Percentiles rank a stretch among this genome's conserved stretches.
Conservation (phyloP, 73 alveolate genomes). For the Blepharisma japonicum region DNA sequence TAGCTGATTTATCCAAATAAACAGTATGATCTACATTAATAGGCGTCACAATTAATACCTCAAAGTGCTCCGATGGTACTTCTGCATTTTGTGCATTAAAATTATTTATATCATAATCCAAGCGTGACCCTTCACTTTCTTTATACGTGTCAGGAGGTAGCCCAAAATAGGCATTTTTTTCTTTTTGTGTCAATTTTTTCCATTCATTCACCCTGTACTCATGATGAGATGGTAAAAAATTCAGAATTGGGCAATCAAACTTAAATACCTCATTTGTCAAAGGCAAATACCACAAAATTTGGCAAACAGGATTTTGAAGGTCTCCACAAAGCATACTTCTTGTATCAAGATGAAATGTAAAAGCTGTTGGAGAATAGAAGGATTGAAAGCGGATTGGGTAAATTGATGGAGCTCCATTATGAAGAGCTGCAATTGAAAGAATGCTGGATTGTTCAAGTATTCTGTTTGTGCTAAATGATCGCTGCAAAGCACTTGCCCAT, state of each 20-base stretch:
- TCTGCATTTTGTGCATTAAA: background rate
- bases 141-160: background rate
- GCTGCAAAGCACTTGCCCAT: no score
- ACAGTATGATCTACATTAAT: background rate
- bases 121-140: background rate
- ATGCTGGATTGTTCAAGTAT: no score
- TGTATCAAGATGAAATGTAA: no score
- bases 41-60: background rate
- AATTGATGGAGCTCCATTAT: no score
- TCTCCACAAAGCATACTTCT: no score
- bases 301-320: no score
- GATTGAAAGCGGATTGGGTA: no score
- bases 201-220: background rate
- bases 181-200: background rate
- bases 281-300: conserved; percentile 1
- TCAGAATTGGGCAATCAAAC: background rate
- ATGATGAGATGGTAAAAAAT: background rate
- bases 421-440: no score
- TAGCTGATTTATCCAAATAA: background rate
- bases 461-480: no score
- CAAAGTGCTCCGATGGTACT: background rate
- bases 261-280: background rate
- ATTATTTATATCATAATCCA: background rate
- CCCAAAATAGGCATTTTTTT: background rate
- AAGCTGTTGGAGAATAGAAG: no score